Evolutionary conservation across 345 rosid species (phyloP).

Genomic region (Cochlearia excelsa): DNA sequence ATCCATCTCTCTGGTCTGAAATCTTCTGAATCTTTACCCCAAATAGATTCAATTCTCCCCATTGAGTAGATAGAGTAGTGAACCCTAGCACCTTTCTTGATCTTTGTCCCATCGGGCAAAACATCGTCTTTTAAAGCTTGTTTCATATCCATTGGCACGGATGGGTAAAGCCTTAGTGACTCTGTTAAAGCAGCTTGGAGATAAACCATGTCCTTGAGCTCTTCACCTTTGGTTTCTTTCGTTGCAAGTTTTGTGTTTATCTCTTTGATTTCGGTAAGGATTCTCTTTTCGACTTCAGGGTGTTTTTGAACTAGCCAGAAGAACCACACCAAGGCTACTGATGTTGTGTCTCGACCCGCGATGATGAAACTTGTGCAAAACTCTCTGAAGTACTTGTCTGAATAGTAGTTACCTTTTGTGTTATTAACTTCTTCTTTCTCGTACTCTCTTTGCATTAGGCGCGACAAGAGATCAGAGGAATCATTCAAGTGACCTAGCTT

Average conservation of each 20-base stretch:
- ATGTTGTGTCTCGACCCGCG: slow-evolving; percentile 84
- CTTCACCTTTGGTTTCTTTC: slow-evolving; percentile 31
- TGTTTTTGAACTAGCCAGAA: slow-evolving; percentile 62
- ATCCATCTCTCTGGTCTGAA: slow-evolving; percentile 81
- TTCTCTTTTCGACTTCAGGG: slow-evolving; percentile 50
- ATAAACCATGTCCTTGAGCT: slow-evolving; percentile 57
- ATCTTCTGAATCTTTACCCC: slow-evolving; percentile 67
- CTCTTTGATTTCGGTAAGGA: slow-evolving; percentile 45
- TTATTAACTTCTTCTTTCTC: slow-evolving; percentile 19
- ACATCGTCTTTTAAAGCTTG: slow-evolving; percentile 57
- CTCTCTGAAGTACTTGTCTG: slow-evolving; percentile 55
- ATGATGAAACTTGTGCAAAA: slow-evolving; percentile 66
- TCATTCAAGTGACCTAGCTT: slow-evolving; percentile 36
- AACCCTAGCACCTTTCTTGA: slow-evolving; percentile 55
- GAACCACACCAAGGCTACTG: slow-evolving; percentile 70
- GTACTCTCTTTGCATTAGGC: slow-evolving; percentile 48
- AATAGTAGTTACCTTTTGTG: slow-evolving; percentile 29
- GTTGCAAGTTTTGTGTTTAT: neutral
- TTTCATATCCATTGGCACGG: slow-evolving; percentile 70
- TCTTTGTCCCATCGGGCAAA: slow-evolving; percentile 52
- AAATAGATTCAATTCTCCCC: slow-evolving; percentile 55
- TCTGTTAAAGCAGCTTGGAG: slow-evolving; percentile 74
- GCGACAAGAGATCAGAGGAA: slow-evolving; percentile 58
- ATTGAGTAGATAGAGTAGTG: slow-evolving; percentile 50
- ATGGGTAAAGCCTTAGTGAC: slow-evolving; percentile 68